phyloP scores from a whole-genome alignment of 1,139 yeast genomes.

The Blastobotrys proliferans region DNA sequence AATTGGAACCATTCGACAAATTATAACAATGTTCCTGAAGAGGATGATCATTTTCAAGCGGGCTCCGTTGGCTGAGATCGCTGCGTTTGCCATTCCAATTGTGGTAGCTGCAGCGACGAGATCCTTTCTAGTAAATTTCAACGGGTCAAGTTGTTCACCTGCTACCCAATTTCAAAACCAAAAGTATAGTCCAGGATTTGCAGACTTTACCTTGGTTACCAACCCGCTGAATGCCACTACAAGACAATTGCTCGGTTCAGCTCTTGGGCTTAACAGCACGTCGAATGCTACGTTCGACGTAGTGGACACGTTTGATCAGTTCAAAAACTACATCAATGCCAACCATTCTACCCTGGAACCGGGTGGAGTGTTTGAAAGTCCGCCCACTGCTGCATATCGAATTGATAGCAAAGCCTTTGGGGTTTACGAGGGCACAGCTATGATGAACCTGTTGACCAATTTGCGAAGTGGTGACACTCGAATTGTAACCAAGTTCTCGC shows the following conservation, averaged over 20 bases:
- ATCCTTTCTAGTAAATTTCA: constrained; percentile 26
- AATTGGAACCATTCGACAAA: constrained; percentile 27
- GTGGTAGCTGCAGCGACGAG: constrained; percentile 32
- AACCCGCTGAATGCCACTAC: constrained; percentile 12
- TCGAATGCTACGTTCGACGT: constrained; percentile 17
- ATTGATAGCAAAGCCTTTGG: constrained; percentile 29
- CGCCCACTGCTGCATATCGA: constrained; percentile 28
- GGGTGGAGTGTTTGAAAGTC: constrained; percentile 33
- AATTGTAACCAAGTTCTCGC: constrained; percentile 32
- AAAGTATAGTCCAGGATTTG: constrained; percentile 20
- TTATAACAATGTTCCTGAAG: constrained; percentile 32
- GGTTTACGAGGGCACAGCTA: constrained; percentile 24
- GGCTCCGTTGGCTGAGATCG: constrained; percentile 31
- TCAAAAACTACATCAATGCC: constrained; percentile 20
- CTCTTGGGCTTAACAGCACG: constrained; percentile 21
- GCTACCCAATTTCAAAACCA: constrained; percentile 21
- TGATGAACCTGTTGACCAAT: constrained; percentile 32
- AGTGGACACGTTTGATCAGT: constrained; percentile 21
- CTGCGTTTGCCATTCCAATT: constrained; percentile 30
- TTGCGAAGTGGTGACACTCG: constrained; percentile 30
- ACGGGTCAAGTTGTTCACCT: constrained; percentile 26
- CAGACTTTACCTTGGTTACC: too few relatives aligned
- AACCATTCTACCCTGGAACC: constrained; percentile 28
- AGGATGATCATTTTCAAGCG: constrained; percentile 30
- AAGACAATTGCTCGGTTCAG: too few relatives aligned